These are phyloP conservation scores for Lentinus tigrinus DNA, from an alignment of 768 basidiomycete species.

Conservation along the genomic window DNA sequence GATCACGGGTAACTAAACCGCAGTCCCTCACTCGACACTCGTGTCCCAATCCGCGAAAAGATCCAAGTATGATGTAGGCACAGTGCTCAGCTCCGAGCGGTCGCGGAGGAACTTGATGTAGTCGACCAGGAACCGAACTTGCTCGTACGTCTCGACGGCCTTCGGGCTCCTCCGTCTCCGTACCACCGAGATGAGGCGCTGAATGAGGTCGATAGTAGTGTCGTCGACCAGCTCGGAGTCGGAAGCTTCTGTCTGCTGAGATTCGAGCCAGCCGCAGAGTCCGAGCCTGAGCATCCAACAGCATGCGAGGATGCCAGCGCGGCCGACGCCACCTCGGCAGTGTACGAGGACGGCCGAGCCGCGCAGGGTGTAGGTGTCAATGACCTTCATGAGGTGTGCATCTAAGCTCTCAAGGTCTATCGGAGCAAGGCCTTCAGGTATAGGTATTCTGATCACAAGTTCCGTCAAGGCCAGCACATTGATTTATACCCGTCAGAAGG, in stretches of 20 bases:
- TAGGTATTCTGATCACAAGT: constrained; percentile 63
- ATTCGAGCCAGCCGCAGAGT: constrained; percentile 69
- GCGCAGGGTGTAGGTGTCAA: constrained; percentile 68
- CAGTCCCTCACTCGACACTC: background rate
- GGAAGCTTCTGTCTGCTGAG: background rate
- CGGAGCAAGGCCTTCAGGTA: constrained; percentile 88
- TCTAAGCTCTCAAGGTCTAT: constrained; percentile 58
- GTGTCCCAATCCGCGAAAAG: constrained; percentile 15
- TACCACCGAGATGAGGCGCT: constrained; percentile 70
- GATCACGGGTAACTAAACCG: background rate
- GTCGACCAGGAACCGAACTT: constrained; percentile 80
- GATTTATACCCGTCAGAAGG: background rate
- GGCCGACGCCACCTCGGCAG: constrained; percentile 91
- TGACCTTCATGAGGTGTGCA: constrained; percentile 59
- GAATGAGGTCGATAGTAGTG: constrained; percentile 65
- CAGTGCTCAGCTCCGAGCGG: background rate
- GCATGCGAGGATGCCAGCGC: constrained; percentile 88
- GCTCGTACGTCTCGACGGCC: constrained; percentile 92
- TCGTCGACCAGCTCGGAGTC: constrained; percentile 4
- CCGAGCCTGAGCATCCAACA: constrained; percentile 94
- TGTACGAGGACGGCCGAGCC: constrained; percentile 79
- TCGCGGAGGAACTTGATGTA: constrained; percentile 61
- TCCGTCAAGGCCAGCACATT: background rate
- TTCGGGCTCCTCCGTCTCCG: constrained; percentile 79
- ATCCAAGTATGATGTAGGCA: background rate